Evolutionary conservation across 495 filamentous ascomycete genomes (phyloP), one percentile per base, ranked within the genome.

Genomic region (Emericellopsis terricola): DNA sequence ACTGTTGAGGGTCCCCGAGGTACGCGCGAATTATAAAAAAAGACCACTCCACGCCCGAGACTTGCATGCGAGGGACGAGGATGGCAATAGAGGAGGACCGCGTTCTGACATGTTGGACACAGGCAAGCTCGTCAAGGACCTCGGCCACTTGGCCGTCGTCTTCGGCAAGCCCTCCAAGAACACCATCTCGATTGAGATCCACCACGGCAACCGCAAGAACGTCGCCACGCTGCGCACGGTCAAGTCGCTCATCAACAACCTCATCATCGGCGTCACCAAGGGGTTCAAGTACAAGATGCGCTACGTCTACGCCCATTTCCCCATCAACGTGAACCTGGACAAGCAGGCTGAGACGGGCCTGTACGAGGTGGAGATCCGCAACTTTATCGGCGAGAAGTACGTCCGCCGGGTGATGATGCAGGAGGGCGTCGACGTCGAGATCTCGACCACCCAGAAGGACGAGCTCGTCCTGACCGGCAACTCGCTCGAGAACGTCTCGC

Each of bases 201-300:
- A 96, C 72, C 89, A 97, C 63, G 89, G 89, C 57, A 68, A 71
- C 50, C 85, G 89, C 60, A 97, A 97, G 73, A 85, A 82, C 57
- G 78, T 97, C 51, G 89, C 89, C 58, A 81, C 89, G 41, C 82
- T 97, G 54, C 87, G 89, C 50, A 97, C 89, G 49, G 89, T 97
- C 74, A 80, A 80, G 49, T 84, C 85, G 38, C 50, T 96, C 60
- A 93, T 97, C 70, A 80, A 89, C 73, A 97, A 97, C 76, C 49
- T 97, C 60, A 81, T 96, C 64, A 78, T 83, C 55, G 89, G 89
- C 60, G 89, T 97, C 41, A 97, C 91, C 54, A 86, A 80, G 67
- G 89, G 89, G 41, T 97, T 80, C 81, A 87, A 87, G 69, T 97
- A 97, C 80, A 97, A 96, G 80, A 96, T 97, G 89, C 81, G 89